phyloP scores from a whole-genome alignment of 2,329 filamentous ascomycete genomes.

The Cladosporium sp. region DNA sequence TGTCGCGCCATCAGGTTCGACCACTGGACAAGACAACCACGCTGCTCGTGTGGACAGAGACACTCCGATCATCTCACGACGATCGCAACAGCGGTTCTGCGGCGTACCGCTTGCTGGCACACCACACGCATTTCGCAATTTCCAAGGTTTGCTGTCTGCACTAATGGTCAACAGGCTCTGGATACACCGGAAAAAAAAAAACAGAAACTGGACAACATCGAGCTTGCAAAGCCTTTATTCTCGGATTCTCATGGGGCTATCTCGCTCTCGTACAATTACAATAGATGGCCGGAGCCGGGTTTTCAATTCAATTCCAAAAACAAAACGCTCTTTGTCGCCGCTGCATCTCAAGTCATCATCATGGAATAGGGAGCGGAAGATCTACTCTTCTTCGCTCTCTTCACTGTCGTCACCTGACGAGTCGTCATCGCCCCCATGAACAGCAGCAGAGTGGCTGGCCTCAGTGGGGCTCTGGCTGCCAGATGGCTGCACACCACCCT shows the following conservation, averaged over 20 bases:
- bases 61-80: too few relatives aligned
- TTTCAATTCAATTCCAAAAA: neutral
- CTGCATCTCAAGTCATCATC: conserved; percentile 12
- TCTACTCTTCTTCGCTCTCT: conserved; percentile 34
- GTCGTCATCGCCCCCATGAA: conserved; percentile 12
- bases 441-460: conserved; percentile 18
- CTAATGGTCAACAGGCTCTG: neutral
- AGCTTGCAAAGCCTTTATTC: neutral
- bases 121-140: too few relatives aligned
- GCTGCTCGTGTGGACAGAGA: neutral
- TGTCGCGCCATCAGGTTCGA: neutral
- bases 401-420: conserved; percentile 31
- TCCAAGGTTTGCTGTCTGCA: neutral
- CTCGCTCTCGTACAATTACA: conserved; percentile 11
- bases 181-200: neutral
- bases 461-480: conserved; percentile 21
- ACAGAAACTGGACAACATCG: neutral
- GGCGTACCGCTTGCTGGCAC: too few relatives aligned
- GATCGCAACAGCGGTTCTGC: too few relatives aligned
- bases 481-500: conserved; percentile 12
- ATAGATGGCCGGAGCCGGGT: neutral
- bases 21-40: neutral
- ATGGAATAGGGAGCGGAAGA: neutral
- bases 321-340: neutral
- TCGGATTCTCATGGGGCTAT: neutral